phyloP scores from a whole-genome alignment of 139 green algal genomes.

The Haematococcus sp. region DNA sequence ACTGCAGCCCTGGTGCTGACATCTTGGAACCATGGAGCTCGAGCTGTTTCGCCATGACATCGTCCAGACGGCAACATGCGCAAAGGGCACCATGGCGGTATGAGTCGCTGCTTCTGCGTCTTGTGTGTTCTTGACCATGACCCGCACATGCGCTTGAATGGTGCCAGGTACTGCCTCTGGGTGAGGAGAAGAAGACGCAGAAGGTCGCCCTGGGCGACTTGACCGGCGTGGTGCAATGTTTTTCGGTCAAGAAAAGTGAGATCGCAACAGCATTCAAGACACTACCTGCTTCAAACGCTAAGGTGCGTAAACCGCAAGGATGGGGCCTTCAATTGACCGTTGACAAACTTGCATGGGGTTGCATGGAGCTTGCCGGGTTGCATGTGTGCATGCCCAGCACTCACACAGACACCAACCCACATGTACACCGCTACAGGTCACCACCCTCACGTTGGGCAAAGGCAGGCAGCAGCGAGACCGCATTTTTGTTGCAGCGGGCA shows the following conservation, averaged over 20 bases:
- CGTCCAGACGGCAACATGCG: constrained; percentile 46
- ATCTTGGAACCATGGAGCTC: constrained; percentile 55
- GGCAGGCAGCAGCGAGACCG: constrained; percentile 53
- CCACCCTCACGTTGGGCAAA: constrained; percentile 46
- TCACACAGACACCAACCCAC: not conserved
- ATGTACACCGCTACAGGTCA: constrained; percentile 30
- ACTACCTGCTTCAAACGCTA: constrained; percentile 33
- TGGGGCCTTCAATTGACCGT: not conserved
- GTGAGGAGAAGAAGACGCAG: constrained; percentile 63
- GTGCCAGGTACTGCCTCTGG: constrained; percentile 53
- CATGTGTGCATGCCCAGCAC: not conserved
- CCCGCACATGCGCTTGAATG: not conserved
- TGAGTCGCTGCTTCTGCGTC: not conserved
- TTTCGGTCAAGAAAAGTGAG: constrained; percentile 61
- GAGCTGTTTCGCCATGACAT: constrained; percentile 57
- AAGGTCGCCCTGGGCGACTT: constrained; percentile 68
- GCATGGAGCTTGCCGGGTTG: not conserved
- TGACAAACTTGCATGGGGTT: not conserved
- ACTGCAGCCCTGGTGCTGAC: constrained; percentile 3
- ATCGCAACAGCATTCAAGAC: constrained; percentile 60
- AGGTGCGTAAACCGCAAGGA: constrained; percentile 15
- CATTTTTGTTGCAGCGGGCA: constrained; percentile 58
- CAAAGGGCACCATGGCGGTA: constrained; percentile 46
- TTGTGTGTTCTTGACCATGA: not conserved
- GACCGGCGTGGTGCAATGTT: constrained; percentile 60